These are phyloP conservation scores for Cryptosporidium canis DNA, from an alignment of 169 alveolate genomes.

Conservation along the genomic window DNA sequence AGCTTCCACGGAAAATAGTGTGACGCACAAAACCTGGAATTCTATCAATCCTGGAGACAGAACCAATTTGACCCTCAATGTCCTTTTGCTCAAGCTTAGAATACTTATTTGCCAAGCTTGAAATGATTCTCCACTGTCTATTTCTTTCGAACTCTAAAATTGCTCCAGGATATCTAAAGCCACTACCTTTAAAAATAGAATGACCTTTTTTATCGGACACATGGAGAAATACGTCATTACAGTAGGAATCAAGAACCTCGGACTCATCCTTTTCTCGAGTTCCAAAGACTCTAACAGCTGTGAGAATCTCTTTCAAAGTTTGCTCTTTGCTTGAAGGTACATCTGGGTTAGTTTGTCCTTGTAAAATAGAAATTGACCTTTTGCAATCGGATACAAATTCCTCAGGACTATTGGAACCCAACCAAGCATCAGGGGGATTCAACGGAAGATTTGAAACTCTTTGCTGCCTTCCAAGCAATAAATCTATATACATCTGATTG, in stretches of 20 bases:
- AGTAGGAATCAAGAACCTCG: conserved; percentile 40
- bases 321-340: neutral
- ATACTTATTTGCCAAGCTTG: conserved; percentile 22
- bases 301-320: conserved; percentile 27
- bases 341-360: conserved; percentile 11
- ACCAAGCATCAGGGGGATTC: conserved; percentile 55
- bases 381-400: conserved; percentile 50
- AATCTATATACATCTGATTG: conserved; percentile 54
- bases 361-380: conserved; percentile 26
- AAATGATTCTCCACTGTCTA: conserved; percentile 53
- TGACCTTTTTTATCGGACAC: conserved; percentile 15
- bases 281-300: conserved; percentile 23
- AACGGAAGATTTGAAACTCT: conserved; percentile 56
- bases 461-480: conserved; percentile 33
- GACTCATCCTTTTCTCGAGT: conserved; percentile 15
- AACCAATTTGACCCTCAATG: conserved; percentile 18
- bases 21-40: conserved; percentile 63
- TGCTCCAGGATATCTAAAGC: conserved; percentile 67
- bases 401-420: conserved; percentile 44
- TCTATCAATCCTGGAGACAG: conserved; percentile 10
- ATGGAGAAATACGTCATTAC: conserved; percentile 25
- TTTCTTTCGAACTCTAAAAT: conserved; percentile 60
- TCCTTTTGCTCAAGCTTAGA: conserved; percentile 35
- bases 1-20: conserved; percentile 68
- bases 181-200: conserved; percentile 56